A percentile compares a stretch with the other conserved stretches of the same genome.
Conservation (phyloP, 352 stramenopile genomes). For the Phytophthora pini region DNA sequence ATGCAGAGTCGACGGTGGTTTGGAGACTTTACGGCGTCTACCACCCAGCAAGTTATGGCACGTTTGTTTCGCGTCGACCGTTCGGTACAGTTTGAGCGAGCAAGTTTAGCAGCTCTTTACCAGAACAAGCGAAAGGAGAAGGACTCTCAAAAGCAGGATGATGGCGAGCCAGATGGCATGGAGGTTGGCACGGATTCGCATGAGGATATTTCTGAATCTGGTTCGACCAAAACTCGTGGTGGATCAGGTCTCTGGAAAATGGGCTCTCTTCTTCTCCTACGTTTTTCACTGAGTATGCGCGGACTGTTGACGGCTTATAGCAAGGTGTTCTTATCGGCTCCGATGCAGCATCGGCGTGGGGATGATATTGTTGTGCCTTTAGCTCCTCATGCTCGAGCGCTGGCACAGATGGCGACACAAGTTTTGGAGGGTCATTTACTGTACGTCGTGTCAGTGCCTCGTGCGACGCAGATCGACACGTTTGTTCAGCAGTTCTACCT, state of each 20-base stretch:
- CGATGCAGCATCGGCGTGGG: constrained; percentile 69
- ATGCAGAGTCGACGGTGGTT: constrained; percentile 84
- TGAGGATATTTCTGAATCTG: constrained; percentile 9
- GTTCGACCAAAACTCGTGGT: constrained; percentile 1
- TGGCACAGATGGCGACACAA: constrained; percentile 53
- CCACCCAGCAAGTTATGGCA: constrained; percentile 60
- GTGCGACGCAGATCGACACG: constrained; percentile 51
- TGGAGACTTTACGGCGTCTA: constrained; percentile 64
- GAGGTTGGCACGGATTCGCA: constrained; percentile 1
- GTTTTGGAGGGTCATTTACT: constrained; percentile 60
- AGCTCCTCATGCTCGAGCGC: constrained; percentile 59
- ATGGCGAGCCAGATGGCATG: constrained; percentile 27
- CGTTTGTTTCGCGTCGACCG: constrained; percentile 79
- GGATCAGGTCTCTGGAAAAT: constrained; percentile 77
- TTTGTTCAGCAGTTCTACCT: constrained; percentile 84
- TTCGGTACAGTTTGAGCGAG: constrained; percentile 77
- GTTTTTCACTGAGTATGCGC: constrained; percentile 78
- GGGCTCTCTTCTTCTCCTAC: constrained; percentile 76
- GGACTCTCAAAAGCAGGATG: constrained; percentile 4
- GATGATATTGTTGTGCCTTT: constrained; percentile 66
- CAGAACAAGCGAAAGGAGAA: constrained; percentile 44
- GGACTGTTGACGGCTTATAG: constrained; percentile 67
- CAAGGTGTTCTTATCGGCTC: constrained; percentile 70
- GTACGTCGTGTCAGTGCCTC: constrained; percentile 50
- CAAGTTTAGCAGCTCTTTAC: constrained; percentile 62